These are phyloP conservation scores for Scenedesmus sp. DNA, from an alignment of 163 green algal genomes.

Conservation along the genomic window DNA sequence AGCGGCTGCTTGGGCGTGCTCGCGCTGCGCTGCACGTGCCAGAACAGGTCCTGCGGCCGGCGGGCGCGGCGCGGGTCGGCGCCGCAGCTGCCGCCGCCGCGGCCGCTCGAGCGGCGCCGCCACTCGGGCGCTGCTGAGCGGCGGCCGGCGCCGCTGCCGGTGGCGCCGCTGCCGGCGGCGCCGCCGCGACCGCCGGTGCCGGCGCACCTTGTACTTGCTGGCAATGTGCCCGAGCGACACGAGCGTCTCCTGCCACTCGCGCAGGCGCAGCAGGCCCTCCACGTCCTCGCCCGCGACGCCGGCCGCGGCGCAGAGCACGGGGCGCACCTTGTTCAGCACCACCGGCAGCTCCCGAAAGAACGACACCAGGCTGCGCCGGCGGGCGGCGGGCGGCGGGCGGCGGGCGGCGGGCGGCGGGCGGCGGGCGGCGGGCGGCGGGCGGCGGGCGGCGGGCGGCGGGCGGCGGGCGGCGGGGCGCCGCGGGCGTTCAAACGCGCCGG, in stretches of 20 bases:
- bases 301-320: constrained; percentile 35
- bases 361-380: constrained; percentile 59
- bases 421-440: too few species aligned
- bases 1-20: constrained; percentile 43
- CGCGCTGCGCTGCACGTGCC: constrained; percentile 18
- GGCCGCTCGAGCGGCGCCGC: not conserved
- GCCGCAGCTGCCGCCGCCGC: not conserved
- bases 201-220: constrained; percentile 75
- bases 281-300: constrained; percentile 36
- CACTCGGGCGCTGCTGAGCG: not conserved
- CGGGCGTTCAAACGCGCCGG: too few species aligned
- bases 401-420: too few species aligned
- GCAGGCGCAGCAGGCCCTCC: constrained; percentile 47
- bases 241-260: constrained; percentile 68
- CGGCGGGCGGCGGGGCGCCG: too few species aligned
- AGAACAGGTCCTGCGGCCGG: constrained; percentile 57
- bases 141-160: too few species aligned
- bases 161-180: too few species aligned
- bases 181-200: too few species aligned
- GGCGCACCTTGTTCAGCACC: constrained; percentile 53
- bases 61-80: not conserved
- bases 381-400: too few species aligned
- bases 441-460: too few species aligned
- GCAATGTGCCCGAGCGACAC: constrained; percentile 61
- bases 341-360: constrained; percentile 72